phyloP scores from a whole-genome alignment of 1,284 basidiomycete species.

The Agaricales sp. region DNA sequence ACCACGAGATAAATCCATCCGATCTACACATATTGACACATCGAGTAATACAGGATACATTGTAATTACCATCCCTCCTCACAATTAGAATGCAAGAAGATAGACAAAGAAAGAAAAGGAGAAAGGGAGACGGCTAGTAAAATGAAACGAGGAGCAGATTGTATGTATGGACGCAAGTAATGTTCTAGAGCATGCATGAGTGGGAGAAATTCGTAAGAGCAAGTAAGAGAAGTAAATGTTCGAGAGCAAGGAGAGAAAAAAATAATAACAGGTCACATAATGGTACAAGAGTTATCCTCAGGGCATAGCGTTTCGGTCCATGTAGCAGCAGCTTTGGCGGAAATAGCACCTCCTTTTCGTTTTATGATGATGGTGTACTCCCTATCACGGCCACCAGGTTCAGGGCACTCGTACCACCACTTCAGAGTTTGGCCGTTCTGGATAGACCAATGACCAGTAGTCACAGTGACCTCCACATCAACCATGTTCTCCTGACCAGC shows the following conservation, averaged over 20 bases:
- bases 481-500: conserved; percentile 15
- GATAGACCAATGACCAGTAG: conserved; percentile 59
- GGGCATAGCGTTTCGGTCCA: conserved; percentile 8
- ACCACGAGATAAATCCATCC: too few relatives aligned
- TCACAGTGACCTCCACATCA: conserved; percentile 40
- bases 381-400: conserved; percentile 28
- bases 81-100: not conserved
- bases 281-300: conserved; percentile 3
- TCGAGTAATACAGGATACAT: not conserved
- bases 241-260: too few relatives aligned
- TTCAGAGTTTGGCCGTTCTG: conserved; percentile 56
- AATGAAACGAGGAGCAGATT: not conserved
- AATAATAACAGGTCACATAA: conserved; percentile 7
- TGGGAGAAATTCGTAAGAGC: not conserved
- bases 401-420: conserved; percentile 80
- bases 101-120: not conserved
- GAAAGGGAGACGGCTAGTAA: not conserved
- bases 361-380: conserved; percentile 60
- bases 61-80: not conserved
- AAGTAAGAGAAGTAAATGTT: not conserved
- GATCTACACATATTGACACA: not conserved
- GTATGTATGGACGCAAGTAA: not conserved
- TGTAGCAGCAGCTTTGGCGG: conserved; percentile 13
- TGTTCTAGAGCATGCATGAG: not conserved
- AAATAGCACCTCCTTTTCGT: conserved; percentile 53